Evolutionary conservation across 768 basidiomycete species (phyloP), one percentile per base, ranked within the genome.

Genomic region (Boletus barrowsii): DNA sequence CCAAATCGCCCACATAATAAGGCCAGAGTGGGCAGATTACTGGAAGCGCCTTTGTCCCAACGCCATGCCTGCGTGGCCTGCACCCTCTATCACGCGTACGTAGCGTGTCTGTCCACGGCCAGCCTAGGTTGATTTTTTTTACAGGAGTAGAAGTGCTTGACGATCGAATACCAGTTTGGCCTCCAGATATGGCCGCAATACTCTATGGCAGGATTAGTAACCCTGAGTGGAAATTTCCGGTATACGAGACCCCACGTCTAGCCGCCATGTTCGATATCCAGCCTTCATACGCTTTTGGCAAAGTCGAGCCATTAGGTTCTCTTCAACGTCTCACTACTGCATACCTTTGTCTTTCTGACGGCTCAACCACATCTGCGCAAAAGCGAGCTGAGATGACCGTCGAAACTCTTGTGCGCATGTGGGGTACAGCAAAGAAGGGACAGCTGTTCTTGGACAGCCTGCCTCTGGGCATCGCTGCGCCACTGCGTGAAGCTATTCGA

Each of bases 21-120:
- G 89, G 18, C 83, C 86, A 0, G 93, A 93, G 64, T 96, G 93
- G 94, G 83, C 83, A 7, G 93, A 97, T 70, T 94, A 94, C 65
- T 96, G 93, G 94, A 87, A 87, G 63, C 80, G 93, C 13, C 72
- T 92, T 40, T 83, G 84, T 60, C 89, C 92, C 4, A 79, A 81
- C 42, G 78, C 78, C 26, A 73, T 79, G 59, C 70, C 73, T n/a
- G 67, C 70, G 29, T 90, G 90, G 90, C 82, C 83, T 2, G 74
- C 78, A 2, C 72, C 79, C 15, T 64, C 71, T 4, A 73, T 68
- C 35, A 62, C 74, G 49, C 61, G 64, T 67, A 26, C 49, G 56
- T 53, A 13, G 10, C 32, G n/a, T 22, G 20, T 43, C 46, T 39
- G 5, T n/a, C 22, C 11, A 14, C 36, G 24, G 36, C 33, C 13